Conservation (phyloP, 2,329 filamentous ascomycete species). For the Cylindrodendrum hubeiense region DNA sequence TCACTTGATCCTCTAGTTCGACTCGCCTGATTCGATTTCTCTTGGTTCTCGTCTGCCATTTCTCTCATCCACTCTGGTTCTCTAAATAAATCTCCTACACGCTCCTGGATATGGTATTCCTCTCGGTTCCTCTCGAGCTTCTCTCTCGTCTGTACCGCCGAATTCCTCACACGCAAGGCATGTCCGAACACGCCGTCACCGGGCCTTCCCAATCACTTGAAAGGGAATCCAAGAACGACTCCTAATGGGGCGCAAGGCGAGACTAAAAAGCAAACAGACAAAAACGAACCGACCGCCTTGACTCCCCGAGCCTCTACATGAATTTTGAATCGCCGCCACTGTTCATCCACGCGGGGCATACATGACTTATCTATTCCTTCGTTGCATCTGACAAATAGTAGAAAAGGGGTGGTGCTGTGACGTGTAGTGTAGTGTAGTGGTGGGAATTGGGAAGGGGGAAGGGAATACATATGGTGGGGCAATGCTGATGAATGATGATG, state of each 20-base stretch:
- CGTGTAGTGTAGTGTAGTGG: slow-evolving; percentile 40
- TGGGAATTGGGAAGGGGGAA: slow-evolving; percentile 29
- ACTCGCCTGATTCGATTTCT: slow-evolving; percentile 31
- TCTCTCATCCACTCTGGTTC: slow-evolving; percentile 21
- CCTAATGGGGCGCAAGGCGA: slow-evolving; percentile 29
- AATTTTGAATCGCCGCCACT: slow-evolving; percentile 54
- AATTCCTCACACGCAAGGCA: slow-evolving; percentile 33
- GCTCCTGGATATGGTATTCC: slow-evolving; percentile 41
- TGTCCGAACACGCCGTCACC: slow-evolving; percentile 41
- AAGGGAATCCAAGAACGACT: slow-evolving; percentile 47
- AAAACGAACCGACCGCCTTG: slow-evolving; percentile 51
- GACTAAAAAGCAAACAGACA: slow-evolving; percentile 37
- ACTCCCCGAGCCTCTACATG: slow-evolving; percentile 58
- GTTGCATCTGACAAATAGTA: slow-evolving; percentile 42
- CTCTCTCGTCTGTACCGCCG: too few species aligned
- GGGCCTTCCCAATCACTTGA: slow-evolving; percentile 51
- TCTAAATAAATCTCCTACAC: slow-evolving; percentile 45
- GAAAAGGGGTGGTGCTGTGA: slow-evolving; percentile 43
- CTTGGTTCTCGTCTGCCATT: slow-evolving; percentile 30
- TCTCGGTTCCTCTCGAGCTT: slow-evolving; percentile 24
- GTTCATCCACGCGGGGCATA: slow-evolving; percentile 52
- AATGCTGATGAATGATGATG: slow-evolving; percentile 41
- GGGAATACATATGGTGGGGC: slow-evolving; percentile 41
- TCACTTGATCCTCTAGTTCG: slow-evolving; percentile 51
- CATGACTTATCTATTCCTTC: slow-evolving; percentile 58